These are phyloP conservation scores for Xerocomus nothofagi DNA, from an alignment of 1,284 basidiomycete genomes.

Conservation along the genomic window DNA sequence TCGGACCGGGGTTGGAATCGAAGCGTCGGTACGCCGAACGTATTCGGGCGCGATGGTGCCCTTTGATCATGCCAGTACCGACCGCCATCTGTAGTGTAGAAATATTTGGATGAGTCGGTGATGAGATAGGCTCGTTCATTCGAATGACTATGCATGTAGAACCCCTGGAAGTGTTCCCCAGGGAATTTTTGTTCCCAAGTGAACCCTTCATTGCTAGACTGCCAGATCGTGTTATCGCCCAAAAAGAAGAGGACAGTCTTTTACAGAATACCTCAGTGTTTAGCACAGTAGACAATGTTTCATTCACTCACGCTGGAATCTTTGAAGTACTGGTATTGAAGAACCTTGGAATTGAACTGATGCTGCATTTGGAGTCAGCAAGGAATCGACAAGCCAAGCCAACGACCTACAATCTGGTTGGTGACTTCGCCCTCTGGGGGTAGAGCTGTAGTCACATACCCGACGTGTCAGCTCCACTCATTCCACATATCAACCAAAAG, in stretches of 20 bases:
- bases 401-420: slow-evolving; percentile 56
- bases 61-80: slow-evolving; percentile 63
- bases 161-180: slow-evolving; percentile 70
- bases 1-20: slow-evolving; percentile 91
- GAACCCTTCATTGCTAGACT: slow-evolving; percentile 93
- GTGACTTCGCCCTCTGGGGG: slow-evolving; percentile 72
- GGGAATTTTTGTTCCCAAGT: slow-evolving; percentile 76
- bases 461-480: slow-evolving; percentile 2
- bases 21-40: slow-evolving; percentile 73
- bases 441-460: slow-evolving; percentile 48
- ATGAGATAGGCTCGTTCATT: slow-evolving; percentile 88
- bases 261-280: slow-evolving; percentile 12
- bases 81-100: slow-evolving; percentile 85
- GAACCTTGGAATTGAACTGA: slow-evolving; percentile 69
- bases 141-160: slow-evolving; percentile 84
- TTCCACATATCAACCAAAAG: not conserved
- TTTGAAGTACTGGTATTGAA: slow-evolving; percentile 85
- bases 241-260: slow-evolving; percentile 86
- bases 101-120: slow-evolving; percentile 65
- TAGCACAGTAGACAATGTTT: not conserved
- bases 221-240: slow-evolving; percentile 80
- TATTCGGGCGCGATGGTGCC: slow-evolving; percentile 76
- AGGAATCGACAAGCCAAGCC: not conserved
- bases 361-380: slow-evolving; percentile 45
- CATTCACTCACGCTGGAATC: slow-evolving; percentile 56